Evolutionary conservation across 495 filamentous ascomycete species (phyloP), one percentile per base, ranked within the genome.

Genomic region (Annulohypoxylon stygium): DNA sequence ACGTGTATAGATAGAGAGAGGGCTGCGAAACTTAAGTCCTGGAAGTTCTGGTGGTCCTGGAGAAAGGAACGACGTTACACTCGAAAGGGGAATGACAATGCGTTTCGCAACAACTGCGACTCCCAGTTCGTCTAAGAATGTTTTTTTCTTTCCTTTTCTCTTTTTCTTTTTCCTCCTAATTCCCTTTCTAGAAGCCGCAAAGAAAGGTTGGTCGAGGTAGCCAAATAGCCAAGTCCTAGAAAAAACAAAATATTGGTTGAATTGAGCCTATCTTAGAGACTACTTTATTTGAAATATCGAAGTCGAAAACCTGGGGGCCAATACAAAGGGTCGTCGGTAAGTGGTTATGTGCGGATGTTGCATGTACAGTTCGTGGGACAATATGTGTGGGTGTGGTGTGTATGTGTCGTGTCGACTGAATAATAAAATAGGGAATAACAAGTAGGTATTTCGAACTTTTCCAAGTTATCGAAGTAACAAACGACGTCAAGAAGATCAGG

Each of bases 41-140:
- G 23, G 54, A 39, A 18, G 14, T 54, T n/a, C 23, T 54, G 23
- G 25, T n/a, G 25, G 48, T 51, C 69, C 65, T 65, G 47, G 65
- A 66, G 53, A 69, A 65, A 58, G 67, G 72, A 66, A 69, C 50
- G 62, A 70, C 53, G 72, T 70, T 74, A 74, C 72, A 74, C 72
- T 70, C 62, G 57, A 70, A 65, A 12, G 50, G 64, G 64, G 62
- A 67, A 67, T 26, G 48, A 62, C 45, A 67, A 74, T 74, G 50
- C 30, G 67, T 70, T 63, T 74, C 71, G 66, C 58, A 63, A 63
- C 50, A 66, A 61, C 61, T 62, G 55, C 43, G 71, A 67, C 64
- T 60, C 58, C 12, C 55, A 43, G 41, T 36, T 43, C 62, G 33
- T 45, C 53, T 47, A 36, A 11, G 33, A 25, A 48, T 61, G 11